Evolutionary conservation across 805 yeast genomes (phyloP), one percentile per base, ranked within the genome.

Genomic region (Candida ficus): DNA sequence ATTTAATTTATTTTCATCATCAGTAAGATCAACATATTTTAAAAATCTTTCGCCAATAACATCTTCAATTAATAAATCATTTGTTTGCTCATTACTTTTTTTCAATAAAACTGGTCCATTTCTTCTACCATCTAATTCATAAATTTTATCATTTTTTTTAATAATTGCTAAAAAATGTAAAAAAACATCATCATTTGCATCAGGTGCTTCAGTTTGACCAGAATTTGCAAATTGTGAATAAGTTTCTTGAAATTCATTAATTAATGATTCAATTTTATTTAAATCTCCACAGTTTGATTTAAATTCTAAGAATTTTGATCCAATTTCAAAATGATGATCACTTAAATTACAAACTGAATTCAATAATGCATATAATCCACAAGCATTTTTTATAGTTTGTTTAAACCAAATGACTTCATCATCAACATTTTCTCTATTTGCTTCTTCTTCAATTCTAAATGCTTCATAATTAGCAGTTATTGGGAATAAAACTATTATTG

Each of bases 121-220:
- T 48, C 95, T 70, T 48, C 98, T 72, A 1, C 99, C 99, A 56
- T 91, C 99, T 27, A 91, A 69, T 61, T 91, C 98, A 53, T 77
- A 86, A 17, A 91, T 56, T 43, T 75, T 76, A 8, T 75, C 76
- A 46, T 76, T 71, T 11, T 64, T 62, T 51, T 75, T 78, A 10
- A 84, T 68, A 52, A 84, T 81, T 6, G 93, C 71, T 20, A 91
- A 79, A 56, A 85, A 91, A 63, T 91, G 99, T 42, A 82, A 66
- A 40, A 79, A 76, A 5, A 76, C 69, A 3, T 66, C 68, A 6
- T 66, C 72, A 2, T 67, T 72, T 8, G 83, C 77, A 10, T 63
- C 58, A 9, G 90, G 91, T 0, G 85, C 84, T 36, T 71, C 77
- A 1, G 90, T 80, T 5, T 60, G 58, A 32, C 65, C 76, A 3